Evolutionary conservation across 2,329 filamentous ascomycete genomes (phyloP), one percentile per base, ranked within the genome.

Genomic region (Pseudofabraea citricarpa): DNA sequence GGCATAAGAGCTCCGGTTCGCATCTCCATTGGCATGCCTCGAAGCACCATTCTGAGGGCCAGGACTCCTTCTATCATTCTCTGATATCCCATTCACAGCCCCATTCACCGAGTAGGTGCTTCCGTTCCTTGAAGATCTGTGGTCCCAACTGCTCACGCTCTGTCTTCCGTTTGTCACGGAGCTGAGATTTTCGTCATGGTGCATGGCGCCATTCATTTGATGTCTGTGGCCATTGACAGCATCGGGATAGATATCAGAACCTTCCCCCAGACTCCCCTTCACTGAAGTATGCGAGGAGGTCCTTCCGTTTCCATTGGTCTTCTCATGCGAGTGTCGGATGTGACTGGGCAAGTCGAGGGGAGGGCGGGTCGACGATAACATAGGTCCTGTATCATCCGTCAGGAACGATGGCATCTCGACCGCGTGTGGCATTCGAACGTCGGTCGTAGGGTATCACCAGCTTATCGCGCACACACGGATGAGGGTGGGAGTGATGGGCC

Each of bases 121-220:
- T 4, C 53, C 56, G 46, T 59, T 62, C 15, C 50, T 49, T 12
- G 55, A 59, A 26, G 55, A 54, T 35, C 49, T 54, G 33, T 58
- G 48, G 32, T 62, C 59, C 57, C 56, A 60, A 39, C 57, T 67
- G 49, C 69, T 72, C 29, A 62, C 64, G 39, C 67, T 68, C 45
- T 71, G 67, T 54, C 69, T 71, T 51, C 74, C 77, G 59, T 83
- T 81, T 53, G 75, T 72, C 58, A 79, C 58, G 27, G 77, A 73
- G 62, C 71, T 77, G 66, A 82, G 76, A 64, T 74, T 82, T 57
- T 77, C 74, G 38, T 61, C 57, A 42, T 51, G 50, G 15, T 47
- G 41, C 42, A 52, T 48, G 37, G 59, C 57, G 16, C 58, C 59
- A 53, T 60, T 61, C 45, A 48, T 46, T 20, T 51, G 51, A 13